These are phyloP conservation scores for Cyclanthera cordifolia DNA, from an alignment of 306 rosid species.

Conservation along the genomic window DNA sequence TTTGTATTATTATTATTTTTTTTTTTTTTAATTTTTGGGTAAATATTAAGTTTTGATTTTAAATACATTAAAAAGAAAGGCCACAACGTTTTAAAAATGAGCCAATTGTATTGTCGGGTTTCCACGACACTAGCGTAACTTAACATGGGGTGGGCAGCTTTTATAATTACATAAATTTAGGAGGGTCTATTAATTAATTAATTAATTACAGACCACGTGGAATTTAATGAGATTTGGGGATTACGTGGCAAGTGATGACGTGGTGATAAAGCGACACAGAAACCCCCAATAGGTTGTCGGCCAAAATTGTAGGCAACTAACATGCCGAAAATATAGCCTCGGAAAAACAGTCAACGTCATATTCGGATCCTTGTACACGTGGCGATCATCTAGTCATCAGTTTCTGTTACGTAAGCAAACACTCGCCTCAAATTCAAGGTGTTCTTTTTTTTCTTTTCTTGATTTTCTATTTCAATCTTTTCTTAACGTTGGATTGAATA, in stretches of 20 bases:
- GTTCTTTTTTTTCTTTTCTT: neutral
- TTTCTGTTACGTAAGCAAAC: neutral
- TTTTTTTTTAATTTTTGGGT: no score
- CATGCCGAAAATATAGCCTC: neutral
- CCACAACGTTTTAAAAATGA: neutral
- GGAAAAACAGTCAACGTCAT: neutral
- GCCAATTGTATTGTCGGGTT: neutral
- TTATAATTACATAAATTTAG: neutral
- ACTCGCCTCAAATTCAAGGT: neutral
- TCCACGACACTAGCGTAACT: neutral
- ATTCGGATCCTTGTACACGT: neutral
- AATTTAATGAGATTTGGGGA: neutral
- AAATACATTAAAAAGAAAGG: neutral
- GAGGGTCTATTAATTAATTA: neutral
- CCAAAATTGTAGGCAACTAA: neutral
- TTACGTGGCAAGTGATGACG: neutral
- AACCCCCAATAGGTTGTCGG: neutral
- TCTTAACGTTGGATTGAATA: no score
- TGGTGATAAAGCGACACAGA: neutral
- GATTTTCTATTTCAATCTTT: neutral
- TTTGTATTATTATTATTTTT: no score
- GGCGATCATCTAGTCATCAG: neutral
- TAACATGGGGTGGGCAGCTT: neutral
- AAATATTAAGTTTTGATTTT: neutral
- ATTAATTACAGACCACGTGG: constrained; percentile 1